Conservation (phyloP, 2,329 filamentous ascomycete species). For the Thelonectria rubi region DNA sequence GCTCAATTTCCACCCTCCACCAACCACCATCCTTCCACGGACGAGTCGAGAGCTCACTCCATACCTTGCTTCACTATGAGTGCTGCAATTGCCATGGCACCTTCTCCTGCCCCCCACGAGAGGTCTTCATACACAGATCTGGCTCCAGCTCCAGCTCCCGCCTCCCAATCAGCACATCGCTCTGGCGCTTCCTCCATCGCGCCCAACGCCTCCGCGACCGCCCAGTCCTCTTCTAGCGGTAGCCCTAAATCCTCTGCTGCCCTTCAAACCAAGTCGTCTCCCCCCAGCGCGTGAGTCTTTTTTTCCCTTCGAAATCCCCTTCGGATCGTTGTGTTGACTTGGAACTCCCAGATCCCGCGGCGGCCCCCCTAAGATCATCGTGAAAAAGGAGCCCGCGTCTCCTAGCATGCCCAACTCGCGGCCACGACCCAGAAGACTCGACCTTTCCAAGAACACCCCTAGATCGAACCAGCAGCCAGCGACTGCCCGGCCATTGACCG, state of each 20-base stretch:
- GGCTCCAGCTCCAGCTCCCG: slow-evolving; percentile 50
- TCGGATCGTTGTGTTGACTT: slow-evolving; percentile 27
- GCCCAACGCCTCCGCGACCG: slow-evolving; percentile 49
- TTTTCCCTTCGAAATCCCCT: slow-evolving; percentile 12
- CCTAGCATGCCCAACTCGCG: slow-evolving; percentile 79
- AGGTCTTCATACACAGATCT: slow-evolving; percentile 65
- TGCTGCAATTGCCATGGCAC: slow-evolving; percentile 74
- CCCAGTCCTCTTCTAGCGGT: slow-evolving; percentile 61
- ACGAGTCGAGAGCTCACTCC: neutral
- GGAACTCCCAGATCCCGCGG: slow-evolving; percentile 54
- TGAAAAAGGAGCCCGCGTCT: slow-evolving; percentile 96
- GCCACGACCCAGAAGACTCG: slow-evolving; percentile 79
- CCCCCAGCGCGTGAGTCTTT: slow-evolving; percentile 66
- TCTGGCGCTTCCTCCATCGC: slow-evolving; percentile 48
- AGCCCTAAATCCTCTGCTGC: slow-evolving; percentile 58
- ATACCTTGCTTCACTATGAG: slow-evolving; percentile 62
- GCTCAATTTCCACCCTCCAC: slow-evolving; percentile 34
- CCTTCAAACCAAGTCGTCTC: slow-evolving; percentile 62
- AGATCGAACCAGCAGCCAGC: slow-evolving; percentile 63
- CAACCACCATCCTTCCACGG: slow-evolving; percentile 3
- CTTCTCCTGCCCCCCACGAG: slow-evolving; percentile 73
- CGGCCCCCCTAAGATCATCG: slow-evolving; percentile 80
- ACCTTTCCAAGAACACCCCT: slow-evolving; percentile 73
- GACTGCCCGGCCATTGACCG: slow-evolving; percentile 79
- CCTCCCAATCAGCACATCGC: slow-evolving; percentile 56